phyloP scores from a whole-genome alignment of 305 asterid species.

The Plantago coronopus region DNA sequence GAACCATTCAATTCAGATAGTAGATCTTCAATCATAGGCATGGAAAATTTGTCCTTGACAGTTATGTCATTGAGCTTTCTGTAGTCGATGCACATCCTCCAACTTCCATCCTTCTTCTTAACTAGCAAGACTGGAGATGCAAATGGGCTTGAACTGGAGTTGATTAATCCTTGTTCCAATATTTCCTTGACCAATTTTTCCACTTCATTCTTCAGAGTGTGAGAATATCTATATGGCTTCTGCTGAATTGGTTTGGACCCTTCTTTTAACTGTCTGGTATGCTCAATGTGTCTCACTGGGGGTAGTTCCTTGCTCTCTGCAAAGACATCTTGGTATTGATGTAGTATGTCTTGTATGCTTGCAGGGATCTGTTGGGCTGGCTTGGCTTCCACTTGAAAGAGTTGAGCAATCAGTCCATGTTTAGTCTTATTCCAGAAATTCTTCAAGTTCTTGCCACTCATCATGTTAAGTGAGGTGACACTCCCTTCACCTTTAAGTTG shows the following conservation, averaged over 20 bases:
- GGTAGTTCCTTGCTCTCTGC: not conserved
- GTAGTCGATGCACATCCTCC: not conserved
- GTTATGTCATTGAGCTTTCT: not conserved
- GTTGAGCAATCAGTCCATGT: not conserved
- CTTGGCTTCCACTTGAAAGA: not conserved
- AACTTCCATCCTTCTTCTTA: not conserved
- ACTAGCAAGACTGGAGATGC: not conserved
- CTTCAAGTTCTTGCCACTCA: not conserved
- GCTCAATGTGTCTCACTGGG: not conserved
- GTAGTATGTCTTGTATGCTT: not conserved
- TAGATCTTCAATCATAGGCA: not conserved
- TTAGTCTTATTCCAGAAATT: not conserved
- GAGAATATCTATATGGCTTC: not conserved
- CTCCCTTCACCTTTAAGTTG: not conserved
- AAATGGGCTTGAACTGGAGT: no score
- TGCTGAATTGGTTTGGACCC: not conserved
- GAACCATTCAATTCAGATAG: not conserved
- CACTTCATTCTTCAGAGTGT: not conserved
- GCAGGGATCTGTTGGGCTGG: not conserved
- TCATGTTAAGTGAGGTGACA: not conserved
- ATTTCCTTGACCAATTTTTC: no score
- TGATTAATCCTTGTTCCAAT: no score
- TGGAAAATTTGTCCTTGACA: not conserved
- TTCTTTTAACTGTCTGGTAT: not conserved
- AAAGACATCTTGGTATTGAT: not conserved